phyloP scores from a whole-genome alignment of 2,329 filamentous ascomycete species.

The Arthrobotrys sphaeroides region DNA sequence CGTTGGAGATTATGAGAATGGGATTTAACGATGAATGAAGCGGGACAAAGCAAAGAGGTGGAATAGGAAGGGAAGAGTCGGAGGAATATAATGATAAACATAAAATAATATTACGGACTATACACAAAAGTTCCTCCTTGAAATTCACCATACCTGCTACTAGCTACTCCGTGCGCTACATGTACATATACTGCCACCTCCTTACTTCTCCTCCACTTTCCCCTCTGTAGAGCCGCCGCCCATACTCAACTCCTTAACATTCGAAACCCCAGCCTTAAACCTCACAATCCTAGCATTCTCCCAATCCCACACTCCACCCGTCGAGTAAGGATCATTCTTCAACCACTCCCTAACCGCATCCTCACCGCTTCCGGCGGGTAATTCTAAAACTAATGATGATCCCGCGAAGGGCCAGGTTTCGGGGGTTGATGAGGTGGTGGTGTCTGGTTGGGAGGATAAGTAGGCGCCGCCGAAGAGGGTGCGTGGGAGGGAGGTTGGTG shows the following conservation, averaged over 20 bases:
- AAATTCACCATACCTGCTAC: background rate
- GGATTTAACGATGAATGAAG: conserved; percentile 6
- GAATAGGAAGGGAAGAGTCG: background rate
- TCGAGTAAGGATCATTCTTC: conserved; percentile 38
- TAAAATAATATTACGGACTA: background rate
- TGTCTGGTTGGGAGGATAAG: conserved; percentile 28
- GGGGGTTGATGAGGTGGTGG: background rate
- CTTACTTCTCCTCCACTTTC: background rate
- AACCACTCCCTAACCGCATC: conserved; percentile 37
- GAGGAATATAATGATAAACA: conserved; percentile 5
- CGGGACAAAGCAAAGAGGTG: no score
- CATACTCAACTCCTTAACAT: conserved; percentile 28
- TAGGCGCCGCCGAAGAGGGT: conserved; percentile 44
- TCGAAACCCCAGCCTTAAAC: conserved; percentile 42
- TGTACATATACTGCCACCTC: background rate
- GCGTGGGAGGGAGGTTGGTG: background rate
- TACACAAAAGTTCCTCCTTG: background rate
- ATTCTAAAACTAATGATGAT: conserved; percentile 31
- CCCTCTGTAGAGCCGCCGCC: background rate
- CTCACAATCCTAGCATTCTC: conserved; percentile 46
- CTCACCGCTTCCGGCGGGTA: conserved; percentile 34
- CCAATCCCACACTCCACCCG: conserved; percentile 47
- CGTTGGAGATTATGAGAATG: background rate
- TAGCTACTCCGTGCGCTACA: no score
- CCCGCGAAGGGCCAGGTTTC: conserved; percentile 28